Conservation (phyloP, 495 filamentous ascomycete species). For the Xylaria telfairii region DNA sequence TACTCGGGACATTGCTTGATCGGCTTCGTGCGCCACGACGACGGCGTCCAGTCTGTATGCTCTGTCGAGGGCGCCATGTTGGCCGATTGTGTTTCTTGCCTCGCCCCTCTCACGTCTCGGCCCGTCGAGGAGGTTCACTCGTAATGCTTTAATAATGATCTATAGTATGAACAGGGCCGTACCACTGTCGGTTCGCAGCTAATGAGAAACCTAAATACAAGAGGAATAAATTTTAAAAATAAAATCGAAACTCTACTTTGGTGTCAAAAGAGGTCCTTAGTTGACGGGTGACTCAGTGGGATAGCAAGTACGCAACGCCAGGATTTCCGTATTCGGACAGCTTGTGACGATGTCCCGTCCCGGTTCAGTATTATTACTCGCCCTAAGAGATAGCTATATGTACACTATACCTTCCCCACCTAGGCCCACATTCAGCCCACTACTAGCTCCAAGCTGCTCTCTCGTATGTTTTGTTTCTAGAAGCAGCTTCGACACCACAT, state of each 20-base stretch:
- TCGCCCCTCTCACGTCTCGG: not conserved
- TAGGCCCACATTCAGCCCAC: constrained; percentile 8
- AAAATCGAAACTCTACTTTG: not conserved
- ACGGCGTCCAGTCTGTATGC: constrained; percentile 57
- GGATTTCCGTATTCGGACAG: constrained; percentile 18
- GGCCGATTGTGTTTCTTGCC: constrained; percentile 3
- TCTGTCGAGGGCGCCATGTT: too few relatives aligned
- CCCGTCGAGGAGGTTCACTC: not conserved
- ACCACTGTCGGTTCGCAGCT: not conserved
- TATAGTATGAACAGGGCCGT: not conserved
- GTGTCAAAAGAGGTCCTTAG: not conserved
- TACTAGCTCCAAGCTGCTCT: not conserved
- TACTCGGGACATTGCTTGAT: constrained; percentile 92
- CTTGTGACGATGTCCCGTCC: not conserved
- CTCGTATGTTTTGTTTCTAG: not conserved
- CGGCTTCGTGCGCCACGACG: constrained; percentile 87
- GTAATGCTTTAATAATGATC: not conserved
- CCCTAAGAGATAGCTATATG: not conserved
- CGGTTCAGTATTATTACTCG: not conserved
- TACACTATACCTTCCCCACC: not conserved
- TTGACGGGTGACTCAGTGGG: constrained; percentile 3
- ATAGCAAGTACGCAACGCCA: not conserved
- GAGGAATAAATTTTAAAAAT: too few relatives aligned
- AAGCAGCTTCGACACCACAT: not conserved
- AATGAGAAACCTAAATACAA: not conserved